Evolutionary conservation across 2,329 filamentous ascomycete genomes (phyloP).

Genomic region (Orbilia brochopaga): DNA sequence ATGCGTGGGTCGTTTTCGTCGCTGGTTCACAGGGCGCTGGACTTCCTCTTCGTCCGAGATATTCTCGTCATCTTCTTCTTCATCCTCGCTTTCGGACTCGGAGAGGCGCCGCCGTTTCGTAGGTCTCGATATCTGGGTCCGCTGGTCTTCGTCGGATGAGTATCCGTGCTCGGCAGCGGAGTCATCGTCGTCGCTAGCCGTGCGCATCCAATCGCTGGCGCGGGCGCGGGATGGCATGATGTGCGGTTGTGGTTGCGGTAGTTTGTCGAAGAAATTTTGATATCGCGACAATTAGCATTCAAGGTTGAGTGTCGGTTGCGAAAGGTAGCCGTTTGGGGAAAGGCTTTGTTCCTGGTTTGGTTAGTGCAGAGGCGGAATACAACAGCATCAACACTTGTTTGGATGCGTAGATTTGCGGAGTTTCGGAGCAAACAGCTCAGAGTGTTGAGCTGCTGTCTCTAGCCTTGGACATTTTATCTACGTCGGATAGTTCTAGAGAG

Average conservation of each 20-base stretch:
- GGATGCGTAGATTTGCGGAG: too few species aligned
- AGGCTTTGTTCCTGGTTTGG: background rate
- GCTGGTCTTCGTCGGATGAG: constrained; percentile 34
- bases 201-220: constrained; percentile 49
- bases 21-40: constrained; percentile 33
- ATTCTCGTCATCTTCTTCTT: constrained; percentile 33
- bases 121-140: constrained; percentile 35
- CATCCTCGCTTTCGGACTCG: constrained; percentile 38
- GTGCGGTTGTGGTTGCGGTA: background rate
- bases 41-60: constrained; percentile 43
- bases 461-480: too few species aligned
- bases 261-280: background rate
- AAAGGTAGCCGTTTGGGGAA: background rate
- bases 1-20: constrained; percentile 20
- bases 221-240: constrained; percentile 43
- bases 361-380: background rate
- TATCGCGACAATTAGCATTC: background rate
- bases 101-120: constrained; percentile 42
- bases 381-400: background rate
- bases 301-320: constrained; percentile 1
- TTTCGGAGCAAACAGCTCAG: too few species aligned
- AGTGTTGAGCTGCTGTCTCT: too few species aligned
- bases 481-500: too few species aligned
- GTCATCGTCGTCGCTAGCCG: constrained; percentile 33
- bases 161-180: constrained; percentile 13